These are phyloP conservation scores for Myochromella boudieri DNA, from an alignment of 768 basidiomycete species.

Conservation along the genomic window DNA sequence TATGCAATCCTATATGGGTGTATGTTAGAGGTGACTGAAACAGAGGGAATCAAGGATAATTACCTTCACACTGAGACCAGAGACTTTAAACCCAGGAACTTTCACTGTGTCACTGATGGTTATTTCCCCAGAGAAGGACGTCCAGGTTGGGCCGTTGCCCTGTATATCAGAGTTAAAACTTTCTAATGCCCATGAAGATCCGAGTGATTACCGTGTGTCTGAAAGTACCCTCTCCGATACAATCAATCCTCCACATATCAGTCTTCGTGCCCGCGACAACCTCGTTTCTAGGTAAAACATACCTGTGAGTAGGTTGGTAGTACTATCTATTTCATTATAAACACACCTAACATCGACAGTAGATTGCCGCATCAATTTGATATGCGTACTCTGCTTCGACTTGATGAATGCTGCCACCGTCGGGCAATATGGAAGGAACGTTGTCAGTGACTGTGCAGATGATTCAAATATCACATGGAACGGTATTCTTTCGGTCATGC, in stretches of 20 bases:
- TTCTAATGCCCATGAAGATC: not conserved
- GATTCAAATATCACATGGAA: slow-evolving; percentile 66
- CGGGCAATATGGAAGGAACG: slow-evolving; percentile 62
- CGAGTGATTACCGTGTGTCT: slow-evolving; percentile 46
- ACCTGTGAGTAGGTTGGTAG: not conserved
- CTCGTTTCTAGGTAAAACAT: slow-evolving; percentile 41
- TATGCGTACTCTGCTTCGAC: slow-evolving; percentile 41
- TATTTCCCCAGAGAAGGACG: slow-evolving; percentile 64
- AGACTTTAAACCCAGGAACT: slow-evolving; percentile 63
- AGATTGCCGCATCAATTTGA: slow-evolving; percentile 67
- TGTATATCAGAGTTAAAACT: slow-evolving; percentile 22
- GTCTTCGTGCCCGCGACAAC: slow-evolving; percentile 54
- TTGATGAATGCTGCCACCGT: slow-evolving; percentile 30
- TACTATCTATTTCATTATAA: not conserved
- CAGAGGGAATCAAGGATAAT: slow-evolving; percentile 5
- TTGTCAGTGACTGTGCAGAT: slow-evolving; percentile 51
- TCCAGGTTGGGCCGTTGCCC: slow-evolving; percentile 67
- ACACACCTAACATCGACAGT: slow-evolving; percentile 61
- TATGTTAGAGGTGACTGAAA: not conserved
- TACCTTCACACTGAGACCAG: slow-evolving; percentile 66
- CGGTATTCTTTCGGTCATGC: slow-evolving; percentile 58
- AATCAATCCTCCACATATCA: slow-evolving; percentile 69
- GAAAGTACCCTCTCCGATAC: slow-evolving; percentile 65
- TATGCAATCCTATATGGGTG: slow-evolving; percentile 55
- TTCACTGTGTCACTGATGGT: slow-evolving; percentile 45